A percentile compares a stretch with the other conserved stretches of the same genome.
These are phyloP conservation scores for Leccinum barrowsii DNA, from an alignment of 768 basidiomycete species.

Conservation along the genomic window DNA sequence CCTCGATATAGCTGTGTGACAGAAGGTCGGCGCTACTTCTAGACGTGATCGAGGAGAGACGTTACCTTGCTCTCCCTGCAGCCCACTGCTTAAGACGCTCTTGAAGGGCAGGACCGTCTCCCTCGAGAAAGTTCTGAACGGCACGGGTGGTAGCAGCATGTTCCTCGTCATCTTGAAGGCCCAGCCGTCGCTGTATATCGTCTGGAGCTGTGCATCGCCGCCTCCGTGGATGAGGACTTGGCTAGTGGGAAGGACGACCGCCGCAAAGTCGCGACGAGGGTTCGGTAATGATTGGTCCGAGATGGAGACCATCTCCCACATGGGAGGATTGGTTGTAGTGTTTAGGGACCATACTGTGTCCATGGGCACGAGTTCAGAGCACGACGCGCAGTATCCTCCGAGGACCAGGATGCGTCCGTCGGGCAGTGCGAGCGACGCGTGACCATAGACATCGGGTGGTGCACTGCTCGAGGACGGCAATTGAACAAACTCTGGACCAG, in stretches of 20 bases:
- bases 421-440: slow-evolving; percentile 60
- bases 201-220: slow-evolving; percentile 52
- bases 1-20: slow-evolving; percentile 82
- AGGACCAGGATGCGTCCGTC: slow-evolving; percentile 71
- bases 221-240: slow-evolving; percentile 79
- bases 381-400: slow-evolving; percentile 62
- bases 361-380: slow-evolving; percentile 49
- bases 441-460: slow-evolving; percentile 71
- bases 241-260: slow-evolving; percentile 45
- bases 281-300: slow-evolving; percentile 44
- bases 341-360: slow-evolving; percentile 61
- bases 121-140: slow-evolving; percentile 73
- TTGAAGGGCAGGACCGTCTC: slow-evolving; percentile 80
- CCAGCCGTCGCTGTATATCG: slow-evolving; percentile 67
- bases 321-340: slow-evolving; percentile 41
- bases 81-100: slow-evolving; percentile 76
- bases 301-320: slow-evolving; percentile 47
- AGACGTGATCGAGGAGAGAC: slow-evolving; percentile 12
- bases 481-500: slow-evolving; percentile 45
- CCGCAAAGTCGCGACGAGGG: slow-evolving; percentile 63
- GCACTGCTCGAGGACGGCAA: slow-evolving; percentile 49
- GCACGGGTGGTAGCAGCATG: slow-evolving; percentile 71
- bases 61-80: slow-evolving; percentile 61
- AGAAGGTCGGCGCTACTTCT: neutral
- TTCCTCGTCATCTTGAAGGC: slow-evolving; percentile 78